Percentiles rank a stretch among this genome's conserved stretches.
Evolutionary conservation across 2,329 filamentous ascomycete species (phyloP).

Genomic region (Aspergillus fumigatus): DNA sequence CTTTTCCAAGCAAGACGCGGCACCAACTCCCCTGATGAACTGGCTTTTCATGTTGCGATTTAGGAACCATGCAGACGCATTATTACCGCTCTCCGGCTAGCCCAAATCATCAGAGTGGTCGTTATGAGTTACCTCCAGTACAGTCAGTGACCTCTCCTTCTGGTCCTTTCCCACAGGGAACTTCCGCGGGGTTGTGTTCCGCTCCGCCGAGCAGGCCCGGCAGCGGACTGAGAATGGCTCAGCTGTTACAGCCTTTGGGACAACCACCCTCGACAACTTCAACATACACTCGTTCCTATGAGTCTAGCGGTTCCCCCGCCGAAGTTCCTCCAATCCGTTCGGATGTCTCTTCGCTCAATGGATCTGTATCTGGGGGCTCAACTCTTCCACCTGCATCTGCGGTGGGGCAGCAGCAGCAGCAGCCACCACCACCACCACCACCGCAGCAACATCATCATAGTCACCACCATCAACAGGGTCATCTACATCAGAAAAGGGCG

Average conservation of each 20-base stretch:
- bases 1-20: neutral
- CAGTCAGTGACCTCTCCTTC: conserved; percentile 33
- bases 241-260: conserved; percentile 36
- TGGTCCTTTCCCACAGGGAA: conserved; percentile 21
- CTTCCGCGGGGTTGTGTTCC: conserved; percentile 27
- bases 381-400: conserved; percentile 31
- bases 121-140: conserved; percentile 33
- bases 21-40: conserved; percentile 14
- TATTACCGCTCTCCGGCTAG: conserved; percentile 27
- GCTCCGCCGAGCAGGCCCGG: conserved; percentile 36
- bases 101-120: conserved; percentile 19
- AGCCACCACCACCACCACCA: conserved; percentile 26
- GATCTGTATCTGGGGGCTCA: conserved; percentile 37
- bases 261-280: conserved; percentile 23
- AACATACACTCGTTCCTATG: conserved; percentile 36
- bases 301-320: conserved; percentile 37
- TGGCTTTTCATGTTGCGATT: conserved; percentile 11
- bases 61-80: conserved; percentile 29
- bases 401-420: conserved; percentile 44
- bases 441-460: neutral
- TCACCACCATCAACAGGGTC: conserved; percentile 53
- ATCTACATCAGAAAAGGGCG: conserved; percentile 76
- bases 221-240: conserved; percentile 39
- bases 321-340: conserved; percentile 32
- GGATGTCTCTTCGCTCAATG: conserved; percentile 34